Percentiles rank a stretch among this genome's conserved stretches.
Conservation (phyloP, 306 rosid genomes). For the Quercus berberidifolia region DNA sequence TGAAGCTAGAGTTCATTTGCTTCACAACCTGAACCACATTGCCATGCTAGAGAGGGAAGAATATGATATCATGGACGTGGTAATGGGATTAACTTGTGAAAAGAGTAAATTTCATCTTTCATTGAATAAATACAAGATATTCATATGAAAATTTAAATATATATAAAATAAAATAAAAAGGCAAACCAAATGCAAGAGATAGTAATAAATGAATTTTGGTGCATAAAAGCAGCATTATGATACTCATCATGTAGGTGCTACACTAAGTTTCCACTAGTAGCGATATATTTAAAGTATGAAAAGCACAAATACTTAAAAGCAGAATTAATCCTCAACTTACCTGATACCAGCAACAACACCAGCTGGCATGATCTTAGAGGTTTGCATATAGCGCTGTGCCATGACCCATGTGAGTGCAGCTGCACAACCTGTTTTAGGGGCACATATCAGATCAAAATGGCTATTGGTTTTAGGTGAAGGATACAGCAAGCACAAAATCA, state of each 20-base stretch:
- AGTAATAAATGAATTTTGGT: neutral
- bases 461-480: neutral
- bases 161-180: too few relatives aligned
- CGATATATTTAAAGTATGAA: neutral
- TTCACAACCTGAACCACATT: neutral
- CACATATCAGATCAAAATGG: constrained; percentile 1
- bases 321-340: constrained; percentile 29
- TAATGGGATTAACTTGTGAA: neutral
- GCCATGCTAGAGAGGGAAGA: neutral
- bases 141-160: too few relatives aligned
- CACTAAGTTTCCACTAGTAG: neutral
- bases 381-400: constrained; percentile 75
- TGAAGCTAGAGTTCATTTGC: too few relatives aligned
- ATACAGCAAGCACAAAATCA: neutral
- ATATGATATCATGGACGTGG: neutral
- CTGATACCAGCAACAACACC: constrained; percentile 83
- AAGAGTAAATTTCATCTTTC: neutral
- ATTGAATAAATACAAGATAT: neutral
- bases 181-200: neutral
- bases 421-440: constrained; percentile 56
- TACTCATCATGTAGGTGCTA: neutral
- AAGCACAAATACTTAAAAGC: neutral
- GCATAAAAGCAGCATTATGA: neutral
- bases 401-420: constrained; percentile 56
- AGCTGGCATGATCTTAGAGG: constrained; percentile 88